These are phyloP conservation scores for Mucor sp. DNA, from an alignment of 371 early-diverging fungal species.

Conservation along the genomic window DNA sequence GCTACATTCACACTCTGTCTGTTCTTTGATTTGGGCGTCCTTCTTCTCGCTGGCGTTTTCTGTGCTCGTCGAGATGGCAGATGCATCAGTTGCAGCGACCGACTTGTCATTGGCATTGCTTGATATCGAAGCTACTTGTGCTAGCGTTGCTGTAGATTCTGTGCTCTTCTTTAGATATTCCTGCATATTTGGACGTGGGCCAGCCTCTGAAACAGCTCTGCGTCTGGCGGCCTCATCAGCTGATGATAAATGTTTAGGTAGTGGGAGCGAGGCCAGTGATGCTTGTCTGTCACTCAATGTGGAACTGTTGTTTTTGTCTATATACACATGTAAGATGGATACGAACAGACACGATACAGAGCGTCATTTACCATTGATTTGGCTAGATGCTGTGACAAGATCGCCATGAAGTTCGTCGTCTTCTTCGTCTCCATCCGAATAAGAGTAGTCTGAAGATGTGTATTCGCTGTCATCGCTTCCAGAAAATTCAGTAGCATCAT, in stretches of 20 bases:
- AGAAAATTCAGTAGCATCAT: slow-evolving; percentile 1
- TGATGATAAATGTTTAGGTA: slow-evolving; percentile 4
- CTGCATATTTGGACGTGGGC: slow-evolving; percentile 30
- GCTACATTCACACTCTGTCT: slow-evolving; percentile 53
- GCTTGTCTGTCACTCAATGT: slow-evolving; percentile 1
- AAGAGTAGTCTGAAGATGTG: slow-evolving; percentile 8
- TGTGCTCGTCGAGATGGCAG: neutral
- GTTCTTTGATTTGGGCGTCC: slow-evolving; percentile 23
- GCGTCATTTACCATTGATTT: neutral
- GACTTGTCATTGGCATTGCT: neutral
- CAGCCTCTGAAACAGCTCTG: slow-evolving; percentile 31
- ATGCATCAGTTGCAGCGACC: neutral
- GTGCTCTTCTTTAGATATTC: slow-evolving; percentile 3
- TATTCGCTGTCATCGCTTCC: neutral
- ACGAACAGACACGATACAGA: neutral
- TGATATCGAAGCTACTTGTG: neutral
- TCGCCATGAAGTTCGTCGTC: neutral
- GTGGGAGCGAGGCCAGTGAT: slow-evolving; percentile 17
- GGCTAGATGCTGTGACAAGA: neutral
- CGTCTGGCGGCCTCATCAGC: slow-evolving; percentile 14
- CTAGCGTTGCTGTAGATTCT: neutral
- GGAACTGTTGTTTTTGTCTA: neutral
- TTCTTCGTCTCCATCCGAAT: slow-evolving; percentile 12
- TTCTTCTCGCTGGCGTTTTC: neutral
- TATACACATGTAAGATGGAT: neutral